A percentile compares a stretch with the other conserved stretches of the same genome.
Evolutionary conservation across 2,329 filamentous ascomycete species (phyloP).

Genomic region (Botryotinia convoluta): DNA sequence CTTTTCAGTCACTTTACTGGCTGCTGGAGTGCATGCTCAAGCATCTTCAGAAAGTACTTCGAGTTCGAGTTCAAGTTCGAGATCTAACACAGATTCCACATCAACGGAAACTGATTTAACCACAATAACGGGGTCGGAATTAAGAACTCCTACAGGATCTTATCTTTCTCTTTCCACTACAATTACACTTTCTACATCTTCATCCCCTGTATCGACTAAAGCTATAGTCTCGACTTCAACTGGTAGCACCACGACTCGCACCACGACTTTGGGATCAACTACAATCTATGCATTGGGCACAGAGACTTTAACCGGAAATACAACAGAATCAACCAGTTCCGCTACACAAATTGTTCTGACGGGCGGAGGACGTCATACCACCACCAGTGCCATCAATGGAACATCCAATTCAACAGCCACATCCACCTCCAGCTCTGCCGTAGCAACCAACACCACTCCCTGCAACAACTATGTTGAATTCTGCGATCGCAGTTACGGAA

Average conservation of each 20-base stretch:
- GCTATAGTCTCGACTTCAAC: conserved; percentile 32
- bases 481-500: conserved; percentile 73
- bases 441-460: conserved; percentile 67
- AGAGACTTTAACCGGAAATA: conserved; percentile 26
- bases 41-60: conserved; percentile 1
- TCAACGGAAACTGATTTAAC: conserved; percentile 23
- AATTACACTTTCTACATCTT: conserved; percentile 29
- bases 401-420: conserved; percentile 49
- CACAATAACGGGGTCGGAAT: conserved; percentile 23
- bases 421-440: conserved; percentile 43
- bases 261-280: conserved; percentile 33
- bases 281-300: conserved; percentile 32
- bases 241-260: conserved; percentile 28
- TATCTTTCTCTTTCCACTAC: conserved; percentile 43
- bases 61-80: conserved; percentile 14
- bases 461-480: conserved; percentile 80
- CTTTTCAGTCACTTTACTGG: conserved; percentile 37
- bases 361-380: conserved; percentile 33
- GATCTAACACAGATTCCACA: conserved; percentile 25
- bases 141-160: conserved; percentile 40
- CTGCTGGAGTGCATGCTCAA: conserved; percentile 30
- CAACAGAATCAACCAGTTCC: conserved; percentile 31
- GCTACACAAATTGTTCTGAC: conserved; percentile 42
- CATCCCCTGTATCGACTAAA: conserved; percentile 33
- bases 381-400: conserved; percentile 43